These are phyloP conservation scores for Perilla frutescens DNA, from an alignment of 257 asterid genomes.

Conservation along the genomic window DNA sequence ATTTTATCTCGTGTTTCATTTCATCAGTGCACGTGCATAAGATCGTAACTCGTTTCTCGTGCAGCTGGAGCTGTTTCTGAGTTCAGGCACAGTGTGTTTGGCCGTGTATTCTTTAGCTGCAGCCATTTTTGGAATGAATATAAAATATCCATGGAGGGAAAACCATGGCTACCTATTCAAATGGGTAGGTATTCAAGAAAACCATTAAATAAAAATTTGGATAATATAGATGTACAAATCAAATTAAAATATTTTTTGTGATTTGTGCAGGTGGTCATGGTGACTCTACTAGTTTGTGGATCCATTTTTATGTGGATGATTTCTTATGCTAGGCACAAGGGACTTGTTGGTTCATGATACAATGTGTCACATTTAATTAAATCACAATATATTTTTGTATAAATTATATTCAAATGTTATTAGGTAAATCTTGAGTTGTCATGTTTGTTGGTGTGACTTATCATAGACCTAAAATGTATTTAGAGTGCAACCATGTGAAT, in stretches of 20 bases:
- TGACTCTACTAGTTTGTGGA: constrained; percentile 58
- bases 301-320: constrained; percentile 66
- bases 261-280: constrained; percentile 68
- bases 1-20: constrained; percentile 26
- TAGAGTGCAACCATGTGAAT: neutral
- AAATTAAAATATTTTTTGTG: neutral
- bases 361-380: neutral
- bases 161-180: constrained; percentile 72
- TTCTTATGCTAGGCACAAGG: constrained; percentile 81
- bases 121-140: constrained; percentile 95
- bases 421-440: constrained; percentile 7
- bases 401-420: neutral
- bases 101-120: constrained; percentile 74
- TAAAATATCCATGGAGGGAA: constrained; percentile 76
- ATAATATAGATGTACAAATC: neutral
- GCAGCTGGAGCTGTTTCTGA: constrained; percentile 91
- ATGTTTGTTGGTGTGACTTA: neutral
- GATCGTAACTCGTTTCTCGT: neutral
- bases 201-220: neutral
- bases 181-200: constrained; percentile 55
- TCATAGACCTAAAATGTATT: neutral
- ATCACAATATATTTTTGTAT: neutral
- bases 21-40: neutral
- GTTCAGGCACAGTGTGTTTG: constrained; percentile 80
- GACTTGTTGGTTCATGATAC: constrained; percentile 62